Conservation (phyloP, 2,329 filamentous ascomycete species). For the Penicillium sp. region DNA sequence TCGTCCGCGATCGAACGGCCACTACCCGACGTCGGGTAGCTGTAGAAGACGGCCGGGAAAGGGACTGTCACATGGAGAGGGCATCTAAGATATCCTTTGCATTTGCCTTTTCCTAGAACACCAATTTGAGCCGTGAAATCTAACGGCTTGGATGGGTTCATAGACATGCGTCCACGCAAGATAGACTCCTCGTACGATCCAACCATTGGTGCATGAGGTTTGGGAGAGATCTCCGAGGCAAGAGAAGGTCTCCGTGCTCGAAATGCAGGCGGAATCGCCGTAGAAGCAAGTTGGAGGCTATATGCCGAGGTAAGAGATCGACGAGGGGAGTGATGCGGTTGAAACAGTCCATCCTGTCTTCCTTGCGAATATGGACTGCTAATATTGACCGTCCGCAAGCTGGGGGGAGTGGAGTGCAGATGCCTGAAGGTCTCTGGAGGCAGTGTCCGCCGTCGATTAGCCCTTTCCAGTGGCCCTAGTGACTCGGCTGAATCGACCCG, state of each 20-base stretch:
- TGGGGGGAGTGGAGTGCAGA: constrained; percentile 52
- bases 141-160: constrained; percentile 87
- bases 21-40: constrained; percentile 73
- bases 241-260: constrained; percentile 71
- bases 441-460: constrained; percentile 72
- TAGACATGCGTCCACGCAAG: constrained; percentile 93
- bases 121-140: constrained; percentile 96
- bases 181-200: constrained; percentile 98
- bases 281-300: constrained; percentile 55
- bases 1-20: constrained; percentile 73
- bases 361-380: constrained; percentile 52
- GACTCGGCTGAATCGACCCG: constrained; percentile 60
- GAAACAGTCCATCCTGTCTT: constrained; percentile 67
- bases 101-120: constrained; percentile 86
- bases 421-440: constrained; percentile 65
- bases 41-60: constrained; percentile 96
- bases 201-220: constrained; percentile 93
- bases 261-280: constrained; percentile 45
- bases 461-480: constrained; percentile 53
- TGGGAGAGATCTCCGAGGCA: constrained; percentile 73
- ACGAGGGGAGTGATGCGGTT: constrained; percentile 74
- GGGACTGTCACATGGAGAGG: constrained; percentile 88
- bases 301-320: constrained; percentile 72
- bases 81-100: constrained; percentile 82
- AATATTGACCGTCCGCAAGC: constrained; percentile 48